Conservation (phyloP, 169 alveolate genomes). For the Haemoproteus tartakovskyi region DNA sequence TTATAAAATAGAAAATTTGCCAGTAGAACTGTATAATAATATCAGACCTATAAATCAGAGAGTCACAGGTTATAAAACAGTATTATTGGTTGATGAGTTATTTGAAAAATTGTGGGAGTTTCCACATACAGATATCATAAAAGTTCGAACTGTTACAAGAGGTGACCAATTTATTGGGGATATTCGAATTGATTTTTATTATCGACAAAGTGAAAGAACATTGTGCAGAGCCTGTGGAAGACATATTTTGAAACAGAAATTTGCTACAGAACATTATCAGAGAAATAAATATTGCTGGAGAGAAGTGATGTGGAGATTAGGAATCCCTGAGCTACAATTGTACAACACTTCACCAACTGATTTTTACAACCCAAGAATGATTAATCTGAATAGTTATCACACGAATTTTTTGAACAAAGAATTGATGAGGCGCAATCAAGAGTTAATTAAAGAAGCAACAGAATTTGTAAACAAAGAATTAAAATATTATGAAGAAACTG, state of each 20-base stretch:
- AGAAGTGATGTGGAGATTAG: constrained; percentile 64
- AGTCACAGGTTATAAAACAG: constrained; percentile 70
- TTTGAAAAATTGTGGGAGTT: constrained; percentile 77
- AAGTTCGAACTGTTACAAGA: constrained; percentile 72
- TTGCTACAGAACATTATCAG: constrained; percentile 76
- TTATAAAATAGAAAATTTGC: constrained; percentile 46
- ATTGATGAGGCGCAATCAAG: constrained; percentile 24
- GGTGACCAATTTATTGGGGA: constrained; percentile 77
- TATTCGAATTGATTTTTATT: constrained; percentile 70
- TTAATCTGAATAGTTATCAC: no score
- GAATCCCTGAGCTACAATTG: constrained; percentile 55
- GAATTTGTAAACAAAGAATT: constrained; percentile 51
- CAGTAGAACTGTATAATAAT: constrained; percentile 30
- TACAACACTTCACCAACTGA: no score
- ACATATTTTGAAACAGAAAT: constrained; percentile 72
- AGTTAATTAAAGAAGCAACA: constrained; percentile 41
- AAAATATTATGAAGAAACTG: constrained; percentile 63
- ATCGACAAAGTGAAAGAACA: constrained; percentile 72
- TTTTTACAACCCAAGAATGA: no score
- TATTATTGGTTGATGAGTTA: constrained; percentile 69
- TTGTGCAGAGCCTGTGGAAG: constrained; percentile 73
- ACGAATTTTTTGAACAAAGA: constrained; percentile 22
- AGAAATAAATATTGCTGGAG: constrained; percentile 62
- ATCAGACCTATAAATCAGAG: constrained; percentile 74
- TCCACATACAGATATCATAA: constrained; percentile 70